Evolutionary conservation across 352 stramenopile genomes (phyloP).

Genomic region (Phytopythium vexans): DNA sequence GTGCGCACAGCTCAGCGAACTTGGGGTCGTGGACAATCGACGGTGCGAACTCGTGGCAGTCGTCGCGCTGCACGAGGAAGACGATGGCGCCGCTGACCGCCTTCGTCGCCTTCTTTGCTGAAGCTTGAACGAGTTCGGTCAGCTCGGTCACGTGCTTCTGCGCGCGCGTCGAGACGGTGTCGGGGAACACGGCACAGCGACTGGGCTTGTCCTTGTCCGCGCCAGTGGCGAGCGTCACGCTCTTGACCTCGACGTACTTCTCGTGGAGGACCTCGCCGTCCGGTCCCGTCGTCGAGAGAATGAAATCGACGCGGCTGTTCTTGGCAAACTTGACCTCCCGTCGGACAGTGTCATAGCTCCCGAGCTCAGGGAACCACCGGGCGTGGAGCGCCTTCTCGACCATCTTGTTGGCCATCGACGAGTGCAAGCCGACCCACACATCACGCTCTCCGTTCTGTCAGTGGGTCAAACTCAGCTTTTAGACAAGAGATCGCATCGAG

Average conservation of each 20-base stretch:
- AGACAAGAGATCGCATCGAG: not conserved
- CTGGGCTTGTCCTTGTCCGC: conserved; percentile 6
- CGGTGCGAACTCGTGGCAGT: conserved; percentile 68
- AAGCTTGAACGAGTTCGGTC: conserved; percentile 45
- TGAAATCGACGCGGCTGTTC: conserved; percentile 83
- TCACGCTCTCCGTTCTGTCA: conserved; percentile 57
- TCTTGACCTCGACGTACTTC: conserved; percentile 86
- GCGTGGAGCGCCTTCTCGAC: conserved; percentile 56
- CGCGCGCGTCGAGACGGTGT: conserved; percentile 71
- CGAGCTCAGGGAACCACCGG: conserved; percentile 69
- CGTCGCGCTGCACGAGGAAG: conserved; percentile 77
- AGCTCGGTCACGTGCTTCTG: conserved; percentile 78
- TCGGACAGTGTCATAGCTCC: conserved; percentile 44
- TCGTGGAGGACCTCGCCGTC: conserved; percentile 34
- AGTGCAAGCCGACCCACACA: conserved; percentile 82
- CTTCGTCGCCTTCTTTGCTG: conserved; percentile 7
- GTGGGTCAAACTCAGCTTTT: not conserved
- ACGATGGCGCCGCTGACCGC: conserved; percentile 54
- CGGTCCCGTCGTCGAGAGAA: conserved; percentile 37
- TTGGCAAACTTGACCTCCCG: conserved; percentile 79
- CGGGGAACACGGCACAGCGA: conserved; percentile 68
- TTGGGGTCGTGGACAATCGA: conserved; percentile 58
- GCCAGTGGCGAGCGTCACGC: conserved; percentile 55
- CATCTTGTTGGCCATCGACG: conserved; percentile 75
- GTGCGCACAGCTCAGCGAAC: conserved; percentile 59